Base-by-base conservation (phyloP, 371 early-diverging fungal species). In the Nematocida minor region DNA sequence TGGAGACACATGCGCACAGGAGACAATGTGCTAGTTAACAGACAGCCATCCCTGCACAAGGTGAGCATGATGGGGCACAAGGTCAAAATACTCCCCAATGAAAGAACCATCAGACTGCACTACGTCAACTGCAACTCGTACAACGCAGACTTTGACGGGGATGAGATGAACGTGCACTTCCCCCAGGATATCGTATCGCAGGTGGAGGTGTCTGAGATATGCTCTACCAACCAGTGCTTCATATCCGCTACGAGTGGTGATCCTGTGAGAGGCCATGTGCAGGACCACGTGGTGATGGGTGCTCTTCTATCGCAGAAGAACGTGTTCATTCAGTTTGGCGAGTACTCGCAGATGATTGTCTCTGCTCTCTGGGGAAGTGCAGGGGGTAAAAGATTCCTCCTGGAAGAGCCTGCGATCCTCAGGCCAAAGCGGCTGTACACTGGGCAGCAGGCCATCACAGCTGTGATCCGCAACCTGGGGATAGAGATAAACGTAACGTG, bases 131-230 rank as follows among this genome's bases (percentile, higher is more conserved):
- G 93, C 87, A 94, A 94, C 83, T 90, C 93, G 6, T 94, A 93
- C 82, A 95, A 95, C 85, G 97, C 97, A 69, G 99, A 99, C 89
- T 97, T 99, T 87, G 99, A 97, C 86, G 99, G 99, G 83, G 99
- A 97, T 87, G 99, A 99, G 87, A 99, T 99, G 97, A 99, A 99
- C 86, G 90, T 95, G 80, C 99, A 99, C 87, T 96, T 96, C 82
- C 96, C 96, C 40, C 98, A 99, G 86, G 92, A 91, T 85, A 92
- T 94, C 85, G 86, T 92, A 55, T 94, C 94, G 14, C 89, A 93
- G 60, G 91, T 96, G 32, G 99, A 99, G 86, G 94, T 94, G 40
- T 87, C 90, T 79, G 82, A 93, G 79, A 93, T 99, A 77, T 93
- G 93, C 69, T 91, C 91, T 64, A 96, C 93, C 2, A 95, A 97